These are phyloP conservation scores for Penicillium expansum DNA, from an alignment of 2,329 filamentous ascomycete species.

Conservation along the genomic window DNA sequence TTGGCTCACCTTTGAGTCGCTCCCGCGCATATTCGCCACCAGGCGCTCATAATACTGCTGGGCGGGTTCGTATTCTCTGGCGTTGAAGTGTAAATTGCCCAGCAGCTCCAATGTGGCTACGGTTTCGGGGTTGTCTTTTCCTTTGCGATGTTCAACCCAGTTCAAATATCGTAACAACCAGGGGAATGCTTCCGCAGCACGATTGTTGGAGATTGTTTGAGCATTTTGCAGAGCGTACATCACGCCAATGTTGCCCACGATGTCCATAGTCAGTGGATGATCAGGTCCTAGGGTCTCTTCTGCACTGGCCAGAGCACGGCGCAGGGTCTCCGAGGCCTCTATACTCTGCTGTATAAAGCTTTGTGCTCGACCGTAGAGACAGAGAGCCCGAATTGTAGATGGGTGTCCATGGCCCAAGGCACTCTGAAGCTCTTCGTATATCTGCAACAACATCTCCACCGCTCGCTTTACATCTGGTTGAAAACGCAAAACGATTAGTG, in stretches of 20 bases:
- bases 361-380: constrained; percentile 23
- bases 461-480: constrained; percentile 17
- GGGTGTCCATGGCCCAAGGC: constrained; percentile 25
- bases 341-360: constrained; percentile 19
- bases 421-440: constrained; percentile 22
- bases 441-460: constrained; percentile 13
- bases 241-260: constrained; percentile 29
- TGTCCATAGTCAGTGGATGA: constrained; percentile 27
- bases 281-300: constrained; percentile 29
- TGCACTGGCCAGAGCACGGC: constrained; percentile 28
- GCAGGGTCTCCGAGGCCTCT: constrained; percentile 30
- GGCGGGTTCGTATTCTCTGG: constrained; percentile 24
- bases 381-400: constrained; percentile 25
- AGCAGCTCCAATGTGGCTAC: constrained; percentile 23
- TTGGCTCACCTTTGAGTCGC: constrained; percentile 8
- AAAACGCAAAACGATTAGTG: constrained; percentile 10
- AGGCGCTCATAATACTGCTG: constrained; percentile 29
- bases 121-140: constrained; percentile 23
- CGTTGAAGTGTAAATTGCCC: constrained; percentile 24
- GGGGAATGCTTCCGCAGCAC: constrained; percentile 22
- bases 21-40: constrained; percentile 12
- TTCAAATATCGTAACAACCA: constrained; percentile 31
- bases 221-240: constrained; percentile 28
- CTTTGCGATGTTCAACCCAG: constrained; percentile 27
- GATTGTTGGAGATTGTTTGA: too few relatives aligned